Conservation (phyloP, 2,329 filamentous ascomycete genomes). For the Graphilbum ipis-grandicollis region DNA sequence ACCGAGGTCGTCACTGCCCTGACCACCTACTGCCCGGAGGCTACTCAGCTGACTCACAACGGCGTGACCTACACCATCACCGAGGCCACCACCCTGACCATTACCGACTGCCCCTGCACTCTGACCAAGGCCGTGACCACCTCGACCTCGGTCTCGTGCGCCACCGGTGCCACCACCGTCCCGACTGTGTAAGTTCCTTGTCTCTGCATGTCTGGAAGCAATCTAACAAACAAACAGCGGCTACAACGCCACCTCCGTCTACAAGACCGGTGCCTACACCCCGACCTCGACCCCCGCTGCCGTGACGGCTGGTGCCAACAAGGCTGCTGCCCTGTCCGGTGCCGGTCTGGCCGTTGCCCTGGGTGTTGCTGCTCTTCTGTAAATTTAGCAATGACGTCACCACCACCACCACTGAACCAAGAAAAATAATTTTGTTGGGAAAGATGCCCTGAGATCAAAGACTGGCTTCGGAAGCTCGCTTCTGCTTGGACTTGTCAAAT, state of each 20-base stretch:
- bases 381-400: constrained; percentile 19
- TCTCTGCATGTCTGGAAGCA: neutral
- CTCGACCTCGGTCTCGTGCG: constrained; percentile 33
- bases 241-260: constrained; percentile 19
- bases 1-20: constrained; percentile 49
- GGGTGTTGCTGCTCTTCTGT: constrained; percentile 41
- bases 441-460: too few relatives aligned
- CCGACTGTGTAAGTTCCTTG: too few relatives aligned
- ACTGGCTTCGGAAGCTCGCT: too few relatives aligned
- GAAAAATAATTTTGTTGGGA: constrained; percentile 3
- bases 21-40: constrained; percentile 55
- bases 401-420: neutral
- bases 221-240: constrained; percentile 13
- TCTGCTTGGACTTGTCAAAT: too few relatives aligned
- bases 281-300: constrained; percentile 25
- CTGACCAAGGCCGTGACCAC: constrained; percentile 39
- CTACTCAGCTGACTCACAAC: constrained; percentile 47
- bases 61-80: constrained; percentile 53
- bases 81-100: constrained; percentile 42
- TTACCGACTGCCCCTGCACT: constrained; percentile 52
- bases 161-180: constrained; percentile 25
- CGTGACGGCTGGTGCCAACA: constrained; percentile 38
- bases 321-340: constrained; percentile 36
- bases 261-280: constrained; percentile 15
- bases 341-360: constrained; percentile 42